Base-by-base conservation (phyloP, 2,329 filamentous ascomycete species). In the Knufia fluminis region DNA sequence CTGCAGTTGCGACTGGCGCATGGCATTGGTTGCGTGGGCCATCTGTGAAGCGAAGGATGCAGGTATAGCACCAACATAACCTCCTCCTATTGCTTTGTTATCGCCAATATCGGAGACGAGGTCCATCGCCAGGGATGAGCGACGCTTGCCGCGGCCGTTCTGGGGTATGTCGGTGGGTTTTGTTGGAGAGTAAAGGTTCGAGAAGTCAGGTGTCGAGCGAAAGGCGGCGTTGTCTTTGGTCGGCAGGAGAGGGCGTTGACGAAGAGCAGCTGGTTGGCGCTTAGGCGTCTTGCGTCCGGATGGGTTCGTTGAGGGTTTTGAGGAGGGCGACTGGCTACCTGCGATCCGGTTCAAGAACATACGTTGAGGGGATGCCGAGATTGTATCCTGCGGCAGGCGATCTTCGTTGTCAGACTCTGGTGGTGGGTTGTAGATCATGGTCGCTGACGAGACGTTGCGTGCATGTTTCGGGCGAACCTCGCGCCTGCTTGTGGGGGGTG, bases 41-140 rank as follows among this genome's bases (percentile, higher is more conserved):
- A 92, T 83, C 61, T 91, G 85, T 1, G 85, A 91, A 26, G 83
- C 83, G 61, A 94, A 90, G 46, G 85, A 90, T 6, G 82, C 83
- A 0, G 85, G 82, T 38, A 88, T 72, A 1, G 73, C 79, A 41
- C 56, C 78, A 17, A 83, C 71, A 28, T 80, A 77, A 28, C 79
- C 80, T 36, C 80, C 75, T 16, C 74, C 76, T 17, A 77, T 76
- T 4, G 80, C 78, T 51, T 66, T 67, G 57, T 78, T 82, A 58
- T 83, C 76, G 26, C 80, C 81, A 23, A 84, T 68, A 48, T 92
- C 88, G 3, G 85, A 90, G 32, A 85, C 80, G 4, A 87, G 73
- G 58, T 85, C 84, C 39, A 87, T 71, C 50, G 87, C 84, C 36
- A 87, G 75, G 23, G 24, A 35, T 7, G 45, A 48, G 35, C 45